Percentiles rank a stretch among this genome's conserved stretches.
These are phyloP conservation scores for Stipa capillata DNA, from an alignment of 176 grass and related monocot species.

Conservation along the genomic window DNA sequence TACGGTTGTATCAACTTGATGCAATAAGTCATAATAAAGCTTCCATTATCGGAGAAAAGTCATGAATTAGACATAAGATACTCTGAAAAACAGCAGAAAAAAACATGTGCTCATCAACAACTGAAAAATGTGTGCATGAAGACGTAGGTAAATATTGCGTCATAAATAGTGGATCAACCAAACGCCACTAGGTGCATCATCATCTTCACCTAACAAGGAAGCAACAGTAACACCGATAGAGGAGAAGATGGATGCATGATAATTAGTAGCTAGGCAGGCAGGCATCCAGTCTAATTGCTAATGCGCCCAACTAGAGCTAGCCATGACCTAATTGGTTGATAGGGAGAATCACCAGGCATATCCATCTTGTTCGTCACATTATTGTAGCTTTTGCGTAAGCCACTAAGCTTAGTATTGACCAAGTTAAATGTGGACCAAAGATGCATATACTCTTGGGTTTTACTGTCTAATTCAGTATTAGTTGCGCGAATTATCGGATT, in stretches of 20 bases:
- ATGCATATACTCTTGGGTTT: too few species aligned
- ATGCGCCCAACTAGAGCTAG: background rate
- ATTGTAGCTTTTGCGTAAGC: too few species aligned
- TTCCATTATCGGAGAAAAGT: too few species aligned
- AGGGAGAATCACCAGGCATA: too few species aligned
- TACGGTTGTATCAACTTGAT: too few species aligned
- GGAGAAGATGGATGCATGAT: background rate
- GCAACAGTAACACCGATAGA: background rate
- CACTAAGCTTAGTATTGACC: too few species aligned
- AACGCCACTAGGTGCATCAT: slow-evolving; percentile 14
- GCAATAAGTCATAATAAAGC: too few species aligned
- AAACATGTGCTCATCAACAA: background rate
- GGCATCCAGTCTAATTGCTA: background rate
- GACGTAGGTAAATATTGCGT: background rate
- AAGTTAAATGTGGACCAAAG: too few species aligned
- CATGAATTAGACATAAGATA: background rate
- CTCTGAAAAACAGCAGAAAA: background rate
- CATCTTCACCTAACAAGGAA: slow-evolving; percentile 18
- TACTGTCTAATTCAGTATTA: too few species aligned
- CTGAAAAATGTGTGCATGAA: background rate
- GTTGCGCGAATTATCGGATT: too few species aligned
- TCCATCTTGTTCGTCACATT: too few species aligned
- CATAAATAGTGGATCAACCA: slow-evolving; percentile 1
- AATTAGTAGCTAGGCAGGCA: background rate
- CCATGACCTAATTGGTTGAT: background rate